A percentile compares a stretch with the other conserved stretches of the same genome.
Evolutionary conservation across 2,329 filamentous ascomycete species (phyloP).

Genomic region (Botrytis fragariae): DNA sequence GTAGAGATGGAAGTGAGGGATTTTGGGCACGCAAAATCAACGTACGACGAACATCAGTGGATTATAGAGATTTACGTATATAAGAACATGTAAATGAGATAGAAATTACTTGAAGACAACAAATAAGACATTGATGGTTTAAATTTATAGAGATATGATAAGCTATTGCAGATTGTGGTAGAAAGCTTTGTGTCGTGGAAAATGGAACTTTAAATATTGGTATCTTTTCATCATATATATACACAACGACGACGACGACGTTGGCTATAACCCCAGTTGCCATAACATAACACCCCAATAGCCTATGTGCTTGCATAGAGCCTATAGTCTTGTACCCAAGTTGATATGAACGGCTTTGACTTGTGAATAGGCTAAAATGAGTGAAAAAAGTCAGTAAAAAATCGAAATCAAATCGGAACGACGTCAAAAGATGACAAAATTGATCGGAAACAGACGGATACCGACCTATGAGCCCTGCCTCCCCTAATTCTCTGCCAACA

Average conservation of each 20-base stretch:
- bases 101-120: background rate
- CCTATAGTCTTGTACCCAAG: constrained; percentile 34
- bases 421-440: background rate
- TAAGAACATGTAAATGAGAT: background rate
- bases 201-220: background rate
- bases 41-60: background rate
- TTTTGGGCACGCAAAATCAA: background rate
- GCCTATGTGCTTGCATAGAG: background rate
- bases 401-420: background rate
- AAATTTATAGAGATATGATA: background rate
- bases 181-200: background rate
- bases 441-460: background rate
- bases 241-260: background rate
- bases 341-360: constrained; percentile 44
- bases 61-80: background rate
- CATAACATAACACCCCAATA: fast-evolving
- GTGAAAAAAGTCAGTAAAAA: background rate
- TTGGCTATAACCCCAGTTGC: background rate
- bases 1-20: background rate
- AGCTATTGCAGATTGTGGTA: too few relatives aligned
- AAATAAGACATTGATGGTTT: fast-evolving
- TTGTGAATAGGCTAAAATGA: constrained; percentile 38
- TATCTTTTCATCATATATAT: background rate
- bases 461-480: constrained; percentile 42
- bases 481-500: constrained; percentile 51